phyloP scores from a whole-genome alignment of 305 asterid species.

The Rubia balearica region DNA sequence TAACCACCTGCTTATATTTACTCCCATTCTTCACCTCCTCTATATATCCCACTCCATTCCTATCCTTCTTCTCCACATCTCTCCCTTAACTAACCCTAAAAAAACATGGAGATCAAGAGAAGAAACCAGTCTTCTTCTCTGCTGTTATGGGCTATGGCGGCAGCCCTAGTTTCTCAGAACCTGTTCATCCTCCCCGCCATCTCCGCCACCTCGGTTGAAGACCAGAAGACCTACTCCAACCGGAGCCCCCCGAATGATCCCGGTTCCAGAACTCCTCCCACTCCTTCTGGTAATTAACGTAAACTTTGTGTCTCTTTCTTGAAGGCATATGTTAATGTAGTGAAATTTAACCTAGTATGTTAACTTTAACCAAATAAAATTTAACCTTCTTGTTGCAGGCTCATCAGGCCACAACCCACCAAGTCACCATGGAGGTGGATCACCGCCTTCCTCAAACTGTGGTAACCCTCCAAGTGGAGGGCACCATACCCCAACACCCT shows the following conservation, averaged over 20 bases:
- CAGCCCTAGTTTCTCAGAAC: slow-evolving; percentile 48
- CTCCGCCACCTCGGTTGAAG: slow-evolving; percentile 36
- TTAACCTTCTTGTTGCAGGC: background rate
- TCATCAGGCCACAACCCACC: slow-evolving; percentile 27
- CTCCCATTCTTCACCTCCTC: slow-evolving; percentile 31
- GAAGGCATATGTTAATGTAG: too few relatives aligned
- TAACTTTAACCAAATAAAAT: too few relatives aligned
- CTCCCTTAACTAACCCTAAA: background rate
- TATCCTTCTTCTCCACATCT: slow-evolving; percentile 11
- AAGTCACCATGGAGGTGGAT: slow-evolving; percentile 30
- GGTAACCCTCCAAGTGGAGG: slow-evolving; percentile 29
- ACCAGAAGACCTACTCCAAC: slow-evolving; percentile 54
- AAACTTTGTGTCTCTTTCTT: too few relatives aligned
- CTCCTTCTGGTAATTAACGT: slow-evolving; percentile 21
- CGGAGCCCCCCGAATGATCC: slow-evolving; percentile 39
- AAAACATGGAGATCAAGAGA: slow-evolving; percentile 31
- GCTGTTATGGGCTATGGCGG: slow-evolving; percentile 44
- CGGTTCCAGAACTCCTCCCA: slow-evolving; percentile 31
- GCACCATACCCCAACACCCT: slow-evolving; percentile 11
- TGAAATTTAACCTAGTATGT: too few relatives aligned
- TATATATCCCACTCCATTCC: slow-evolving; percentile 31
- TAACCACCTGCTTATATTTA: slow-evolving; percentile 66
- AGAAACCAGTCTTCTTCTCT: slow-evolving; percentile 29
- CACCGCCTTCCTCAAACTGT: slow-evolving; percentile 20
- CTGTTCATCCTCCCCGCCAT: slow-evolving; percentile 33